Conservation (phyloP, 257 asterid species). For the Scutellaria minor region DNA sequence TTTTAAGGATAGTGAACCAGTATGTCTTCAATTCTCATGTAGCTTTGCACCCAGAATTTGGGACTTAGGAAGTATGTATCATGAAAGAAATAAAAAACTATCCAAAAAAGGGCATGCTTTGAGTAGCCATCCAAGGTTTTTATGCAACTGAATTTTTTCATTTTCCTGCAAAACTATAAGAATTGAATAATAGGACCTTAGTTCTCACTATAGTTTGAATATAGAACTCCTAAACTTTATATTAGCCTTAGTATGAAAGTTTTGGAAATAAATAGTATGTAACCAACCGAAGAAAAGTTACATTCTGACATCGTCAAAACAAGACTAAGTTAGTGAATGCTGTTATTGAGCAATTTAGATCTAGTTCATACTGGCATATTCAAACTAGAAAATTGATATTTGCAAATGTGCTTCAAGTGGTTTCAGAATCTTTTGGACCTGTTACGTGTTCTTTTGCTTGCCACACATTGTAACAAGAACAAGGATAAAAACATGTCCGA, state of each 20-base stretch:
- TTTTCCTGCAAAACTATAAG: no score
- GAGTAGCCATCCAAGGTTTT: no score
- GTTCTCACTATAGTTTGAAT: no score
- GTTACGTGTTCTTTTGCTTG: conserved; percentile 1
- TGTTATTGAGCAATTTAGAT: conserved; percentile 2
- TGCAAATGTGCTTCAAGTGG: conserved; percentile 7
- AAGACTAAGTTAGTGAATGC: background rate
- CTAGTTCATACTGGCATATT: conserved; percentile 8
- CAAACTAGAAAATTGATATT: background rate
- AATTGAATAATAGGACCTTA: no score
- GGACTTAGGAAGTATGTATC: no score
- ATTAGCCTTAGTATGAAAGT: background rate
- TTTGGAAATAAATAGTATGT: background rate
- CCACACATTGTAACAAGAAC: conserved; percentile 2
- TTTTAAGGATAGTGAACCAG: no score
- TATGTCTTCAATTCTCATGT: no score
- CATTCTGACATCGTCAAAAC: background rate
- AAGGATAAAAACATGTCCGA: background rate
- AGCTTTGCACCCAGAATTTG: no score
- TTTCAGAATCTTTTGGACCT: conserved; percentile 18
- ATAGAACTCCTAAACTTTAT: no score
- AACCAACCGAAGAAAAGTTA: conserved; percentile 3
- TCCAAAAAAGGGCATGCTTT: no score
- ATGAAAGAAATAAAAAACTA: no score
- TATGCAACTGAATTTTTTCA: no score